Base-by-base conservation (phyloP, 768 basidiomycete species). In the Pulveroboletus ravenelii region DNA sequence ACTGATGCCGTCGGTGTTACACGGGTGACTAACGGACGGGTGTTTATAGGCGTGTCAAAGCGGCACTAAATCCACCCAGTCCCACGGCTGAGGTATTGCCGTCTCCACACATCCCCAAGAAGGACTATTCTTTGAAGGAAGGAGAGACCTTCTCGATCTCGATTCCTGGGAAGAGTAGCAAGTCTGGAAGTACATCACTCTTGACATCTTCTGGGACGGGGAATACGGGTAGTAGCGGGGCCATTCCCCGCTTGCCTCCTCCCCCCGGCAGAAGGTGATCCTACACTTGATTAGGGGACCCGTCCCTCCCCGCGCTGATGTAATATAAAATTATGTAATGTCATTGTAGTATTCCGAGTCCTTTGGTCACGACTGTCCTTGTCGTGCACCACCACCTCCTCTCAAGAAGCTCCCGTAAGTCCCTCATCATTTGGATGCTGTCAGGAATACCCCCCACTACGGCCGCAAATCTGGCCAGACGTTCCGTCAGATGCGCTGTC, bases 131-230 rank as follows among this genome's bases (percentile, higher is more conserved):
- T 35, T 71, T 97, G 58, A 96, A 95, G 67, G 91, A 93, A 58
- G 93, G 93, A 9, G 90, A 97, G 66, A 96, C 93, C 0, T 94
- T 97, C 67, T 85, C 87, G 5, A 95, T 97, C 56, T 74, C 81
- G 31, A 90, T 96, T 52, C 94, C 93, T 7, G 92, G 93, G n/a
- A 81, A 85, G 47, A 72, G 67, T 48, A 78, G 77, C 64, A 52
- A 69, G 15, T 54, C 68, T 6, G 69, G 62, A 37, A 58, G 67
- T 31, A 55, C 65, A 17, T 63, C 69, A 54, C 59, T 80, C 32
- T 57, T 81, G 17, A 72, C 68, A 42, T 70, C 72, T 18, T 53
- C 64, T 10, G 64, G 56, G 20, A 52, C 48, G 30, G 62, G 64
- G 25, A 54, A 54, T 34, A 56, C 62, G 20, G 55, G 65, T 31